phyloP scores from a whole-genome alignment of 176 grass and related monocot species.

The Coix lacrymajobi region DNA sequence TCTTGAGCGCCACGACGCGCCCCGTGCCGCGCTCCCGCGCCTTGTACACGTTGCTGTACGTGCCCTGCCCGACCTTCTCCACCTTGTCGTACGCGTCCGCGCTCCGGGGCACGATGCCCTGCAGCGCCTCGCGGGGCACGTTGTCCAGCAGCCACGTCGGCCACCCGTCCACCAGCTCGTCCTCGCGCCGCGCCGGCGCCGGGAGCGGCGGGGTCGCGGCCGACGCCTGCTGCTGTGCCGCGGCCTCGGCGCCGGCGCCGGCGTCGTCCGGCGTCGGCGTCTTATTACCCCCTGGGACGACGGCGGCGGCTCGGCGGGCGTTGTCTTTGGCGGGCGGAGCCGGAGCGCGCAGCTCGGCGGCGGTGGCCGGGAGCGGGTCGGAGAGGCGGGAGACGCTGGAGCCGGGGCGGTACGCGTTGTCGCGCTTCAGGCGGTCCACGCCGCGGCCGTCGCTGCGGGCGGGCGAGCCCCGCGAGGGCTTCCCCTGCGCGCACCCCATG shows the following conservation, averaged over 20 bases:
- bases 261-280: background rate
- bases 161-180: constrained; percentile 60
- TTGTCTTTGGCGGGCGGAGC: background rate
- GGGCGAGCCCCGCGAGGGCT: constrained; percentile 40
- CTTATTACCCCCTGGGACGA: background rate
- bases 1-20: constrained; percentile 59
- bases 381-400: background rate
- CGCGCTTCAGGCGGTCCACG: constrained; percentile 31
- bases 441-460: constrained; percentile 29
- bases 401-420: constrained; percentile 20
- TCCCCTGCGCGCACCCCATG: constrained; percentile 67
- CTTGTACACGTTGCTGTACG: constrained; percentile 79
- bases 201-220: background rate
- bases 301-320: background rate
- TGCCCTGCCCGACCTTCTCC: constrained; percentile 63
- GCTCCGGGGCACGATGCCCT: constrained; percentile 48
- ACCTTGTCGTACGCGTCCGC: constrained; percentile 71
- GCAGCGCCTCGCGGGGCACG: constrained; percentile 43
- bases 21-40: constrained; percentile 57
- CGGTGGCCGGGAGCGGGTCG: constrained; percentile 3
- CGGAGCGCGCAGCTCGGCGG: background rate
- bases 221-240: too few species aligned
- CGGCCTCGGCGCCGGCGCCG: too few species aligned
- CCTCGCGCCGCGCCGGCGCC: background rate
- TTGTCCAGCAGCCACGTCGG: constrained; percentile 58